Evolutionary conservation across 2,329 filamentous ascomycete species (phyloP), one percentile per base, ranked within the genome.

Genomic region (Calonectria leucothoes): DNA sequence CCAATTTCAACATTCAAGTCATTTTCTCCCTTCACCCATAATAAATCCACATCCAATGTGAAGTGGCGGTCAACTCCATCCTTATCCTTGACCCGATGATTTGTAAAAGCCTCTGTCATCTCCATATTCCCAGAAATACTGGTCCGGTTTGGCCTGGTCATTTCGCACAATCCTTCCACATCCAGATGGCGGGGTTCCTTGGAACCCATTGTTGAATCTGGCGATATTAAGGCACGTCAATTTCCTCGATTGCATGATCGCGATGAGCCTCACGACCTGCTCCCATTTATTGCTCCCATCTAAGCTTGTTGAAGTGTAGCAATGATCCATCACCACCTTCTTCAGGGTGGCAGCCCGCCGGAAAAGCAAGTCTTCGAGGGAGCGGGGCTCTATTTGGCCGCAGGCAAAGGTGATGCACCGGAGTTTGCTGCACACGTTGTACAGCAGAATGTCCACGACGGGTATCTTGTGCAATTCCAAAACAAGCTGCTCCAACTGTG

Each of bases 351-450:
- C 51, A 2, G 25, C 63, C 25, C 61, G 51, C 8, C 31, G 69
- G 20, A 29, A 37, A 10, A 71, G 37, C 8, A 71, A 71, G 33
- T 17, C 7, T 1, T 7, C 17, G 11, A 73, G 25, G 3, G 45
- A 31, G 23, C 61, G 25, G 23, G 39, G 15, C 2, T 39, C 39
- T 0, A 73, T 33, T 5, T 63, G 17, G 23, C 71, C 59, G 61
- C 71, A 73, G n/a, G n/a, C 14, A 20, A 73, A 66, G 7, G 64
- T 52, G 6, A 63, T 49, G 15, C 27, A 61, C 4, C 61, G 51
- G 1, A 73, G 35, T 3, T 42, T 51, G 6, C 5, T 12, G 2
- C 42, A 70, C 4, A 61, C 4, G 66, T 20, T 4, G 42, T 14
- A 3, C 61, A 67, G 51, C 10, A 73, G 49, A 7, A 51, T 33